Conservation (phyloP, 2,329 filamentous ascomycete genomes). For the Neonectria hederae region DNA sequence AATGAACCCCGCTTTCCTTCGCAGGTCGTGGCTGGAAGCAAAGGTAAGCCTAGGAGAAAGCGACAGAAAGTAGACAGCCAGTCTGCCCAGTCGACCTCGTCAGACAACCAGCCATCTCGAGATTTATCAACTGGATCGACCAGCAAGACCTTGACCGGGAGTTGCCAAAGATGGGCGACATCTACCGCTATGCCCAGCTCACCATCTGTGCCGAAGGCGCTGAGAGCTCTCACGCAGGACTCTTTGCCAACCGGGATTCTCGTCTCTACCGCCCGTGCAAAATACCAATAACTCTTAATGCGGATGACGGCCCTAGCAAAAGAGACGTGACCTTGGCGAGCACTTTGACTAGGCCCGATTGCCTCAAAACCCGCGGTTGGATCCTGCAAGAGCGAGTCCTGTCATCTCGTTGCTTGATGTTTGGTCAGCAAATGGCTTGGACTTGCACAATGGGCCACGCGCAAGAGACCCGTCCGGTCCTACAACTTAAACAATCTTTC, state of each 20-base stretch:
- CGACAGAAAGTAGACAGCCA: neutral
- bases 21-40: neutral
- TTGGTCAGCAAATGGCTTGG: conserved; percentile 27
- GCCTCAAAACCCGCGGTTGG: conserved; percentile 26
- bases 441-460: conserved; percentile 22
- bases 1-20: neutral
- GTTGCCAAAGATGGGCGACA: conserved; percentile 28
- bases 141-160: conserved; percentile 13
- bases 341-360: conserved; percentile 17
- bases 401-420: conserved; percentile 24
- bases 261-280: conserved; percentile 20
- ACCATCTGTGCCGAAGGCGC: conserved; percentile 28
- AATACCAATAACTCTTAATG: conserved; percentile 4
- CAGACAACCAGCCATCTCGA: neutral
- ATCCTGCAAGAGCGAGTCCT: conserved; percentile 22
- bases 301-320: neutral
- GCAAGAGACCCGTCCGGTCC: conserved; percentile 12
- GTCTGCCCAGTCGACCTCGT: neutral
- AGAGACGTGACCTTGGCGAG: conserved; percentile 18
- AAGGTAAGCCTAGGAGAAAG: neutral
- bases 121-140: neutral
- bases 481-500: neutral
- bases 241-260: conserved; percentile 16
- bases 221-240: conserved; percentile 18
- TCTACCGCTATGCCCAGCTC: conserved; percentile 29